A percentile compares a stretch with the other conserved stretches of the same genome.
Conservation (phyloP, 129 eudicot genomes). For the Lonicera japonica region DNA sequence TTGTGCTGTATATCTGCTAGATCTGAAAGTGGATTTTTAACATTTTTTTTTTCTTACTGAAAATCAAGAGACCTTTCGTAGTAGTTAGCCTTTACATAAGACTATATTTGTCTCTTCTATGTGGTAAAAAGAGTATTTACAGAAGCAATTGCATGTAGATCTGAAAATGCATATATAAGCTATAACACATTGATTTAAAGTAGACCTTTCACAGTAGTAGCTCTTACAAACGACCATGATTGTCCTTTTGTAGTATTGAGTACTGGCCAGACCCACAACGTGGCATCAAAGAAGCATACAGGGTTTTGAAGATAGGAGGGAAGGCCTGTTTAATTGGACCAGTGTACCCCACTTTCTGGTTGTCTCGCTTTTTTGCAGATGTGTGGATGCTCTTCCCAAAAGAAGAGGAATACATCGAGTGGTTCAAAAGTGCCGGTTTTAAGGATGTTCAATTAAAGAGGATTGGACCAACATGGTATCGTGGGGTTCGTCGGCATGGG, state of each 20-base stretch:
- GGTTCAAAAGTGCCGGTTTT: conserved; percentile 92
- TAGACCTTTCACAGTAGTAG: not conserved
- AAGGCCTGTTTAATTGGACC: conserved; percentile 98
- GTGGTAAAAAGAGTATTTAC: no score
- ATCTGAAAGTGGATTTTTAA: not conserved
- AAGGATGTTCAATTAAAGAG: conserved; percentile 76
- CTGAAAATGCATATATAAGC: no score
- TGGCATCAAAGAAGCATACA: conserved; percentile 94
- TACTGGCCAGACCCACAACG: conserved; percentile 99
- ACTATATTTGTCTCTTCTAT: no score
- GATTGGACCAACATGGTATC: conserved; percentile 96
- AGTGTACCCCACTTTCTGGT: conserved; percentile 86
- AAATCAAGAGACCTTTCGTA: no score
- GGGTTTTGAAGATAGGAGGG: conserved; percentile 80
- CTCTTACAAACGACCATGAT: conserved; percentile 14
- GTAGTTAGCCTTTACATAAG: no score
- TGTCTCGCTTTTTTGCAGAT: conserved; percentile 96
- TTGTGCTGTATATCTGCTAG: no score
- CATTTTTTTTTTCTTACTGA: not conserved
- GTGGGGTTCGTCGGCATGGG: conserved; percentile 98
- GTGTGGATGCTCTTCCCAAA: conserved; percentile 97
- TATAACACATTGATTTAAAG: no score
- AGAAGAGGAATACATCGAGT: conserved; percentile 93
- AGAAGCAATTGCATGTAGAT: no score
- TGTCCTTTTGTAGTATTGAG: conserved; percentile 59